phyloP scores from a whole-genome alignment of 208 protist species.

The Histomonas meleagridis region DNA sequence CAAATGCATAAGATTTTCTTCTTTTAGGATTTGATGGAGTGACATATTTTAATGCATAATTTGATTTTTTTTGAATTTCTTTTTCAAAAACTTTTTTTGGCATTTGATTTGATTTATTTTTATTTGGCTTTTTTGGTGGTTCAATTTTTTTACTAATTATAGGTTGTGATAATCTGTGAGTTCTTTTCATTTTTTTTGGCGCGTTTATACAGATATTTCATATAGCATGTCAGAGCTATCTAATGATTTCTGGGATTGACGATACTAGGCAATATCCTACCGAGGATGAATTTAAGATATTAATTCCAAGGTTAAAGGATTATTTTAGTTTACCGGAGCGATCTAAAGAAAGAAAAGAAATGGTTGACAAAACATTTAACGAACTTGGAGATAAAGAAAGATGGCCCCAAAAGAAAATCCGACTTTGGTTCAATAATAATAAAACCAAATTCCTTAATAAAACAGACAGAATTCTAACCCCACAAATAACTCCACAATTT shows the following conservation, averaged over 20 bases:
- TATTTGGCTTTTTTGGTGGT: too few relatives aligned
- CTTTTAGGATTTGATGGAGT: too few relatives aligned
- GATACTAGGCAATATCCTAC: background rate
- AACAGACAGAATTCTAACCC: background rate
- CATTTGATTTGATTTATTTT: too few relatives aligned
- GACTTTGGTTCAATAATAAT: conserved; percentile 27
- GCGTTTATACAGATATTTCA: too few relatives aligned
- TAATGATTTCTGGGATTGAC: background rate
- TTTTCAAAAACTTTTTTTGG: too few relatives aligned
- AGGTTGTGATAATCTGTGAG: too few relatives aligned
- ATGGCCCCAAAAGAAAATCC: background rate
- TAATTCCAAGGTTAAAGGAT: background rate
- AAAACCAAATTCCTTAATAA: background rate
- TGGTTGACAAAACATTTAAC: background rate
- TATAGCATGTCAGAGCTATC: too few relatives aligned
- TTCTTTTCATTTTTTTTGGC: too few relatives aligned
- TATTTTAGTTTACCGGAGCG: background rate
- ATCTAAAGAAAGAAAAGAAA: background rate
- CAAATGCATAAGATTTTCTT: too few relatives aligned
- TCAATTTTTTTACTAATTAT: too few relatives aligned
- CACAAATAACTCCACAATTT: background rate
- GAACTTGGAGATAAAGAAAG: background rate
- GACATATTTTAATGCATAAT: too few relatives aligned
- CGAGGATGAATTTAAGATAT: background rate
- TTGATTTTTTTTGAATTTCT: too few relatives aligned